Conservation (phyloP, 306 rosid species). For the Fragaria ananassa region DNA sequence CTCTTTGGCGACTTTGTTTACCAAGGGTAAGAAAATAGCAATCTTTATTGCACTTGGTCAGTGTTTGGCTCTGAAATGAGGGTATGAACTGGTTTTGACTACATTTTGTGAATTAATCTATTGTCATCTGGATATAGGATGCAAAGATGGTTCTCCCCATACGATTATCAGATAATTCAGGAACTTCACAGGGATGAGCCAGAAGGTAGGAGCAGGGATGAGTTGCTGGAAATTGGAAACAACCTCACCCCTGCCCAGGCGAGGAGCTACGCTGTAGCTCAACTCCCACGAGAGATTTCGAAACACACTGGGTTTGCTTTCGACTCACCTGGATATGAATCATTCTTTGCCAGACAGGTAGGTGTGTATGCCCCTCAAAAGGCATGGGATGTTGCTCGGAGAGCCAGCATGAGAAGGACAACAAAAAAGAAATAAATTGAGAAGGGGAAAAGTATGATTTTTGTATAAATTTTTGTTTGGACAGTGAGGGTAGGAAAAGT, state of each 20-base stretch:
- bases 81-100: not conserved
- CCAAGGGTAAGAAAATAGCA: constrained; percentile 62
- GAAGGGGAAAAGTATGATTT: constrained; percentile 1
- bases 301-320: constrained; percentile 95
- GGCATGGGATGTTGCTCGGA: constrained; percentile 96
- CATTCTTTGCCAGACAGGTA: constrained; percentile 81
- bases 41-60: not conserved
- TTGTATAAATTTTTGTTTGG: constrained; percentile 56
- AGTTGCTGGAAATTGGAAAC: constrained; percentile 57
- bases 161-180: constrained; percentile 88
- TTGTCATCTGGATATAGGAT: constrained; percentile 44
- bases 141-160: constrained; percentile 95
- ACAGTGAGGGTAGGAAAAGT: constrained; percentile 41
- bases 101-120: not conserved
- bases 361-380: constrained; percentile 79
- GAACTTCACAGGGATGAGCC: constrained; percentile 78
- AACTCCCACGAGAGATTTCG: constrained; percentile 72
- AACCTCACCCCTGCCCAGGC: constrained; percentile 67
- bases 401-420: constrained; percentile 78
- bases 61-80: not conserved
- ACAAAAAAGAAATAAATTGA: constrained; percentile 44
- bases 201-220: constrained; percentile 52
- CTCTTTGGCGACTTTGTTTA: constrained; percentile 81
- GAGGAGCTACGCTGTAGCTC: constrained; percentile 77
- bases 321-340: constrained; percentile 91